phyloP scores from a whole-genome alignment of 441 rosid species.

The Croton setiger region DNA sequence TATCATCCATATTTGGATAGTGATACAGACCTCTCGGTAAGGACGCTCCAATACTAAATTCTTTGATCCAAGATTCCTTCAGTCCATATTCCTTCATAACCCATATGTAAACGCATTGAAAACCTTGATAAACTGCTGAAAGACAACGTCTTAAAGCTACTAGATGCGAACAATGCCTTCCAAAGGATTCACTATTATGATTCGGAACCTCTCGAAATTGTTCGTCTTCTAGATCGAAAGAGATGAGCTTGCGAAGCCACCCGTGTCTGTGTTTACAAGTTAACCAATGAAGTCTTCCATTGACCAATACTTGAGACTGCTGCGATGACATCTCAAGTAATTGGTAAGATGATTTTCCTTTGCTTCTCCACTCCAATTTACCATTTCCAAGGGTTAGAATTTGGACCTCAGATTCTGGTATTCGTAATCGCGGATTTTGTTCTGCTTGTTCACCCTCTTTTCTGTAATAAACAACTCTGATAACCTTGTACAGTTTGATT shows the following conservation, averaged over 20 bases:
- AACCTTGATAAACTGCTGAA: slow-evolving; percentile 11
- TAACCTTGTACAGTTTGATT: slow-evolving; percentile 23
- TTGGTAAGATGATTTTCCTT: slow-evolving; percentile 6
- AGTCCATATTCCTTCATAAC: slow-evolving; percentile 33
- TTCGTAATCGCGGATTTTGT: not conserved
- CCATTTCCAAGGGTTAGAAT: slow-evolving; percentile 20
- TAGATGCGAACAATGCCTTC: not conserved
- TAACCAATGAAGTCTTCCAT: slow-evolving; percentile 35
- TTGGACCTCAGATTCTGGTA: slow-evolving; percentile 13
- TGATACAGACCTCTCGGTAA: slow-evolving; percentile 14
- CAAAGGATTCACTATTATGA: slow-evolving; percentile 8
- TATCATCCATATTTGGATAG: not conserved
- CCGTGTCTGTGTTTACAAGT: not conserved
- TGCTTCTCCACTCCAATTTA: slow-evolving; percentile 18
- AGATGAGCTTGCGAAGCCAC: slow-evolving; percentile 9
- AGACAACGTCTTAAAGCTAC: slow-evolving; percentile 27
- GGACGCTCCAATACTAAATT: slow-evolving; percentile 16
- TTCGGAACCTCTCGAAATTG: slow-evolving; percentile 21
- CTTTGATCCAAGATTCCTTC: slow-evolving; percentile 31
- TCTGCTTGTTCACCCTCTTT: not conserved
- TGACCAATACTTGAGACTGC: slow-evolving; percentile 18
- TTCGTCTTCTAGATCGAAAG: slow-evolving; percentile 30
- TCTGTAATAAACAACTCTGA: slow-evolving; percentile 11
- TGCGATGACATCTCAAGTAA: not conserved
- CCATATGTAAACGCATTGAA: slow-evolving; percentile 24